These are phyloP conservation scores for Starmerella vaccinii DNA, from an alignment of 805 yeast species.

Conservation along the genomic window DNA sequence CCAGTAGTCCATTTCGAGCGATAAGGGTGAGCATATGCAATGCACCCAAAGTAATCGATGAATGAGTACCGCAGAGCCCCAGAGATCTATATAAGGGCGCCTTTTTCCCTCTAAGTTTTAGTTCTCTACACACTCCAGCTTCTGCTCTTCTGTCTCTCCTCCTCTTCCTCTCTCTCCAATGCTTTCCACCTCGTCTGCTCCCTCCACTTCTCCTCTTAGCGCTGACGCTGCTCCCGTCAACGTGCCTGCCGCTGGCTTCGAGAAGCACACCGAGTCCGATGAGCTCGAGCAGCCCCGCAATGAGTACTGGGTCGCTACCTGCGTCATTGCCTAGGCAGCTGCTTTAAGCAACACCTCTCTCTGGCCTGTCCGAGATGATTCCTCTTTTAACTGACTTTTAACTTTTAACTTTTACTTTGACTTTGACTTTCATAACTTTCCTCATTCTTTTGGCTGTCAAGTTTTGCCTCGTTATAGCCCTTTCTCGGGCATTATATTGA, in stretches of 20 bases:
- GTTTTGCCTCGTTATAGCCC: too few species aligned
- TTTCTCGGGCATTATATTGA: too few species aligned
- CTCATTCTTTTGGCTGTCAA: too few species aligned
- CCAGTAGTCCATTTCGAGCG: neutral
- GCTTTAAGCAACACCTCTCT: too few species aligned
- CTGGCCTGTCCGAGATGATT: too few species aligned
- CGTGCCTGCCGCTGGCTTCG: neutral
- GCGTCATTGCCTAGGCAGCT: constrained; percentile 5
- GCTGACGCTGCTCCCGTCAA: neutral
- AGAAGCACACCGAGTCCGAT: neutral
- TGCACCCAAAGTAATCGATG: neutral
- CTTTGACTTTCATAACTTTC: neutral
- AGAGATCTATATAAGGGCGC: neutral
- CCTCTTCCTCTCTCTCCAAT: neutral
- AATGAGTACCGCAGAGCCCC: neutral
- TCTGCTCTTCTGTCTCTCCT: neutral
- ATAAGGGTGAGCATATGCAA: neutral
- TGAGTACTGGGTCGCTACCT: constrained; percentile 6
- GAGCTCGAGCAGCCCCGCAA: constrained; percentile 9
- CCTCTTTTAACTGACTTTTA: too few species aligned
- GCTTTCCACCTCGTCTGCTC: neutral
- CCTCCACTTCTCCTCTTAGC: neutral
- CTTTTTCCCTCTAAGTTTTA: neutral
- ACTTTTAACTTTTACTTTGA: neutral
- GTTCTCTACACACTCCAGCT: neutral